phyloP scores from a whole-genome alignment of 352 stramenopile genomes.

The Phytophthora nicotianae region DNA sequence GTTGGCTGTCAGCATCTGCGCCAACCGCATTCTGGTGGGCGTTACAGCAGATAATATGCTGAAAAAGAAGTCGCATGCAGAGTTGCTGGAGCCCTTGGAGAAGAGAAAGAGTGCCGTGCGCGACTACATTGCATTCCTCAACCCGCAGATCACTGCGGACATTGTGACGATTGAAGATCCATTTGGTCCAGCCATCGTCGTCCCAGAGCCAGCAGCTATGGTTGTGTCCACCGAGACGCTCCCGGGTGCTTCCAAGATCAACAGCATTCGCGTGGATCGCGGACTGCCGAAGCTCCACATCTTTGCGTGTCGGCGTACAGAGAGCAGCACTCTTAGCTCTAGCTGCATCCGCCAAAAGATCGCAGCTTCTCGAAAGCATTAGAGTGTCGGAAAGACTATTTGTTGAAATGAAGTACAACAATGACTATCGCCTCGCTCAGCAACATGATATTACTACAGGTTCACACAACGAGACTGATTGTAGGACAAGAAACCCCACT shows the following conservation, averaged over 20 bases:
- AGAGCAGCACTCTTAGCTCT: slow-evolving; percentile 85
- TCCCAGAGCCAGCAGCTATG: slow-evolving; percentile 71
- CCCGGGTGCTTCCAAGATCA: slow-evolving; percentile 81
- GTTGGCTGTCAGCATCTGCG: slow-evolving; percentile 66
- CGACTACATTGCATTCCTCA: slow-evolving; percentile 69
- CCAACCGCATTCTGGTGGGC: slow-evolving; percentile 62
- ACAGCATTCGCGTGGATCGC: slow-evolving; percentile 67
- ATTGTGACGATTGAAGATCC: slow-evolving; percentile 85
- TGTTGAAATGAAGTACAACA: background rate
- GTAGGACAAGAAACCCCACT: slow-evolving; percentile 6
- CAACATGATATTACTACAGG: background rate
- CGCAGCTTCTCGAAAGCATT: slow-evolving; percentile 30
- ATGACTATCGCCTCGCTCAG: background rate
- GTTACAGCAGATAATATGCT: slow-evolving; percentile 86
- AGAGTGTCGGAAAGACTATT: no score
- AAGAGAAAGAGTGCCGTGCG: slow-evolving; percentile 61
- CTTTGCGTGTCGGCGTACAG: slow-evolving; percentile 81
- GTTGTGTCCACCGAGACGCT: slow-evolving; percentile 89
- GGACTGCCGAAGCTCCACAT: slow-evolving; percentile 67
- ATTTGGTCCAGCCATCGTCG: slow-evolving; percentile 84
- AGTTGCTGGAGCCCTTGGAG: slow-evolving; percentile 73
- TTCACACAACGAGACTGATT: slow-evolving; percentile 6
- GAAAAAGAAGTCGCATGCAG: slow-evolving; percentile 68
- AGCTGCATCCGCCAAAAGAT: slow-evolving; percentile 81
- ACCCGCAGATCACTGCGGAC: slow-evolving; percentile 62